These are phyloP conservation scores for Aspergillus cejpii DNA, from an alignment of 2,329 filamentous ascomycete genomes.

Conservation along the genomic window DNA sequence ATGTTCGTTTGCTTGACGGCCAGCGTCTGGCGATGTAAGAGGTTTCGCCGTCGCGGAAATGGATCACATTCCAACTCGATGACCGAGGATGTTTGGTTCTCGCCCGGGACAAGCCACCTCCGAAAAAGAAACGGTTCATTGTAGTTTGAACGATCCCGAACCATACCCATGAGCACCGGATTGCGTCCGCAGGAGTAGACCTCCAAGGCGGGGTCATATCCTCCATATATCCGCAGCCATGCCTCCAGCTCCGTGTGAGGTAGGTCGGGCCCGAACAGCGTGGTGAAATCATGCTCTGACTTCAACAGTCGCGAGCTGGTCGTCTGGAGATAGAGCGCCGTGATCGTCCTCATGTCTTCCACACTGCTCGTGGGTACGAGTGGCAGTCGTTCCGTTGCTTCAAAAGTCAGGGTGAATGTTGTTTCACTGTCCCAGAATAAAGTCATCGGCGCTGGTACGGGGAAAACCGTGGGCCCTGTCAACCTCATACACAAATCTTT, in stretches of 20 bases:
- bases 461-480: conserved; percentile 14
- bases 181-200: conserved; percentile 13
- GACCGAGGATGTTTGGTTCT: conserved; percentile 1
- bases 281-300: conserved; percentile 20
- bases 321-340: conserved; percentile 24
- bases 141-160: conserved; percentile 23
- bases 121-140: conserved; percentile 22
- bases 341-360: conserved; percentile 28
- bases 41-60: conserved; percentile 25
- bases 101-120: conserved; percentile 17
- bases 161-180: conserved; percentile 15
- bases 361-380: conserved; percentile 18
- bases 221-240: conserved; percentile 21
- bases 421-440: conserved; percentile 27
- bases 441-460: conserved; percentile 18
- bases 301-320: conserved; percentile 8
- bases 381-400: conserved; percentile 5
- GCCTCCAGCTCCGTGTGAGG: conserved; percentile 9
- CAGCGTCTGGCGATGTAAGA: conserved; percentile 17
- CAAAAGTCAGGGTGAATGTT: conserved; percentile 18
- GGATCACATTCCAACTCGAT: conserved; percentile 24
- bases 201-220: conserved; percentile 18
- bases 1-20: neutral
- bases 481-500: conserved; percentile 19
- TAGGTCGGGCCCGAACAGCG: conserved; percentile 24